These are phyloP conservation scores for Dendrobium catenatum DNA, from an alignment of 106 monocot genomes.

Conservation along the genomic window DNA sequence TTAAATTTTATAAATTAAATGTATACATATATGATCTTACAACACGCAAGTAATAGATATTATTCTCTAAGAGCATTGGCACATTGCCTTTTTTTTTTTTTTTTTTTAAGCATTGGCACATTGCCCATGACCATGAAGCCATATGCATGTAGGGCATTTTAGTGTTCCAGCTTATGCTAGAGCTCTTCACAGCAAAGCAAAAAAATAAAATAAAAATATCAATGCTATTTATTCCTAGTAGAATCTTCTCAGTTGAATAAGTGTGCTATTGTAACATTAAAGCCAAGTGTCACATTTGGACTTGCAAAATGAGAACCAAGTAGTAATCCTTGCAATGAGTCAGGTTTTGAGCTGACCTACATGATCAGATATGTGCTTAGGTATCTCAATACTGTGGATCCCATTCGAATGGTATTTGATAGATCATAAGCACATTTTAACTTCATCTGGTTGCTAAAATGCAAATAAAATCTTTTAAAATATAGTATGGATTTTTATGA, in stretches of 20 bases:
- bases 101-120: background rate
- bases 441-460: too few relatives aligned
- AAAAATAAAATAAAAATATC: background rate
- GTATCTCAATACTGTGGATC: too few relatives aligned
- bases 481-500: too few relatives aligned
- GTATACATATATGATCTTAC: background rate
- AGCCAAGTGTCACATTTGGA: too few relatives aligned
- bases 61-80: background rate
- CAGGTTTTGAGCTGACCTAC: too few relatives aligned
- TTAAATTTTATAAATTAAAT: background rate
- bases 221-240: background rate
- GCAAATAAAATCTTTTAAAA: too few relatives aligned
- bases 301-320: background rate
- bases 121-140: background rate
- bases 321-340: too few relatives aligned
- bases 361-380: too few relatives aligned
- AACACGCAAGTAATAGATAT: background rate
- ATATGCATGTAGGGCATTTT: background rate
- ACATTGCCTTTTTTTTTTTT: background rate
- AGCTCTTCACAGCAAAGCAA: background rate
- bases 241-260: background rate
- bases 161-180: background rate
- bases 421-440: too few relatives aligned
- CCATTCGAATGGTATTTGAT: too few relatives aligned
- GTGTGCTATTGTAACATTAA: too few relatives aligned